Percentiles rank a stretch among this genome's conserved stretches.
Evolutionary conservation across 164 flowering plant genomes (phyloP).

Genomic region (Aristolochia contorta): DNA sequence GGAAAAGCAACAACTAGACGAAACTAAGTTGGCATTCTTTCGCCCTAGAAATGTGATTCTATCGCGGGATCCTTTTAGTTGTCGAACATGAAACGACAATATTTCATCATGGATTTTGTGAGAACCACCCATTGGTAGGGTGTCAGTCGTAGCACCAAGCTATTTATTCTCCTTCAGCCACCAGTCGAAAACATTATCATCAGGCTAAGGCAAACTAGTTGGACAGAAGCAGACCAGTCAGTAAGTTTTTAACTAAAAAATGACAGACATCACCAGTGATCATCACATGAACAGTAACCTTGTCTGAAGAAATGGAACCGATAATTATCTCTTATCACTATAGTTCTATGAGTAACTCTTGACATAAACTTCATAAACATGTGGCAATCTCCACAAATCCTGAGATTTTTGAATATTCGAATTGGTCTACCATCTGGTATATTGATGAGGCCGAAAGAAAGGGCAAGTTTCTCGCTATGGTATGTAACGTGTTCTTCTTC

Average conservation of each 20-base stretch:
- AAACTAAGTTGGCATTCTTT: no score
- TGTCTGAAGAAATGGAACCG: slow-evolving; percentile 20
- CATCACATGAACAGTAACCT: slow-evolving; percentile 20
- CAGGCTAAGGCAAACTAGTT: slow-evolving; percentile 27
- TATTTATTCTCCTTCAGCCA: no score
- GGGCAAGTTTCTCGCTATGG: slow-evolving; percentile 22
- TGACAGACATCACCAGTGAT: slow-evolving; percentile 16
- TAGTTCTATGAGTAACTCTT: slow-evolving; percentile 6
- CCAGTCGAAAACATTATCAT: slow-evolving; percentile 1
- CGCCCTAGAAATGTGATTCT: no score
- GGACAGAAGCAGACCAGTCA: neutral
- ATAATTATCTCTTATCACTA: slow-evolving; percentile 16
- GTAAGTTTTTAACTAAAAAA: neutral
- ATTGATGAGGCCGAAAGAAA: slow-evolving; percentile 19
- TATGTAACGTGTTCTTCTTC: slow-evolving; percentile 9
- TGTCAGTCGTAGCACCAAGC: no score
- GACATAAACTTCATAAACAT: slow-evolving; percentile 17
- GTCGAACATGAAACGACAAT: no score
- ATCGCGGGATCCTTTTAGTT: no score
- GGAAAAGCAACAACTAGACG: no score
- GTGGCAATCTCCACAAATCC: slow-evolving; percentile 19
- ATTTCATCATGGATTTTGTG: no score
- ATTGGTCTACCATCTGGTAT: slow-evolving; percentile 13
- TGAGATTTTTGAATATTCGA: slow-evolving; percentile 17
- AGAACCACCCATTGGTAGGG: no score